Conservation (phyloP, 1,284 basidiomycete genomes). For the Xerocomus amazonicus region DNA sequence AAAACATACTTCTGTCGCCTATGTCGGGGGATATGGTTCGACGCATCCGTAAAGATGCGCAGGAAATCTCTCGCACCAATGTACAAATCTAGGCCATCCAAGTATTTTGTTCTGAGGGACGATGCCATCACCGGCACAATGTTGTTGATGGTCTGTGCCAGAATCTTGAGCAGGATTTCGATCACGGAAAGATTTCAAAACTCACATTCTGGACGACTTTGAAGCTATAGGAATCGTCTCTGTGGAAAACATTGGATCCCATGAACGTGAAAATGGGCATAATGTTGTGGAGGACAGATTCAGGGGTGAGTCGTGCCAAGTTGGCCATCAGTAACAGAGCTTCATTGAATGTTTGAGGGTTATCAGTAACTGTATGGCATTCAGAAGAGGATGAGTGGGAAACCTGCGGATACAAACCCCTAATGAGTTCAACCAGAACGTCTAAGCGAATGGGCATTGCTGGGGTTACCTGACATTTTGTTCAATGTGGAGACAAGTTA, state of each 20-base stretch:
- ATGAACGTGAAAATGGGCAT: constrained; percentile 99
- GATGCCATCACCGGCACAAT: constrained; percentile 92
- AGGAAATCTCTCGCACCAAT: constrained; percentile 71
- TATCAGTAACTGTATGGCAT: constrained; percentile 63
- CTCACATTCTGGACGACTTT: constrained; percentile 87
- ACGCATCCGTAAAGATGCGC: constrained; percentile 86
- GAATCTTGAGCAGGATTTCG: constrained; percentile 1
- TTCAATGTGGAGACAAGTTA: constrained; percentile 6
- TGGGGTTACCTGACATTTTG: constrained; percentile 38
- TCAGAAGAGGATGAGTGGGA: constrained; percentile 3
- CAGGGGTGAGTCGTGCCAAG: constrained; percentile 82
- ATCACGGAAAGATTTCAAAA: not conserved
- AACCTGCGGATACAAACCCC: constrained; percentile 49
- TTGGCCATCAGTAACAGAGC: constrained; percentile 88
- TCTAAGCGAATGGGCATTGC: constrained; percentile 65
- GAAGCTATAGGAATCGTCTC: constrained; percentile 95
- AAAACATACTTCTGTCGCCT: constrained; percentile 70
- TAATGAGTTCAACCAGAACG: constrained; percentile 82
- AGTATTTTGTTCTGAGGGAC: constrained; percentile 60
- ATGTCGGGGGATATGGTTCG: constrained; percentile 84
- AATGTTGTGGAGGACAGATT: constrained; percentile 89
- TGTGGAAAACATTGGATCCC: constrained; percentile 93
- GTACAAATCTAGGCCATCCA: constrained; percentile 56
- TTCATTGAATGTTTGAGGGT: constrained; percentile 94
- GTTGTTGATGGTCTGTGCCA: constrained; percentile 78